Base-by-base conservation (phyloP, 352 stramenopile species). In the Phytophthora meadii region DNA sequence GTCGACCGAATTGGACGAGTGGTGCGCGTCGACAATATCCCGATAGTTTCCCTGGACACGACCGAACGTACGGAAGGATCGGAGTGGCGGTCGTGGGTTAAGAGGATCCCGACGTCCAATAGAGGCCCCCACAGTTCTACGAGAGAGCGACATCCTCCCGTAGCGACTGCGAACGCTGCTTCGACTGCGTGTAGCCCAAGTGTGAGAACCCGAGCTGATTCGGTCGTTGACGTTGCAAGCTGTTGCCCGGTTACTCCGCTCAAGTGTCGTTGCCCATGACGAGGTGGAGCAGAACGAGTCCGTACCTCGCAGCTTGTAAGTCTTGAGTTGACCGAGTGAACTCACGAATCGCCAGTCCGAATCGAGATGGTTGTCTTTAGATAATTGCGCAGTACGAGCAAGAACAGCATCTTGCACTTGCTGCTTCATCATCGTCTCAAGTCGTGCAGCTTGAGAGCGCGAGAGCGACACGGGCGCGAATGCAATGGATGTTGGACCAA, bases 1-100 rank as follows among this genome's bases (percentile, higher is more conserved):
- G 42, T 85, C 74, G 5, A 39, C 15, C 6, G 74, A 77, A 41
- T 65, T 85, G 2, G 69, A 61, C 3, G 79, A 59, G 47, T 74
- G 63, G 40, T 85, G 69, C 0, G 65, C 76, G n/a, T 65, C 63
- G 4, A 85, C 54, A 15, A 88, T 84, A 50, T 84, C 76, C 11
- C 67, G 63, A 56, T 82, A 85, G 52, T 77, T 72, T 24, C 79
- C 79, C 68, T 88, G 79, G 11, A 88, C 65, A 5, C 63, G 70
- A 1, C 79, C 79, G 28, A 83, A 82, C 12, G 66, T 82, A 19
- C 79, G 76, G 54, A 70, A 84, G 14, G 76, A 76, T 58, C 76
- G 76, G 22, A 85, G 62, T 12, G 58, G 53, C 25, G 49, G 54
- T 25, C 30, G 44, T 5, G 42, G 25, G n/a, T 70, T 40, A 27